Evolutionary conservation across 352 stramenopile species (phyloP).

Genomic region (Pythium folliculosum): DNA sequence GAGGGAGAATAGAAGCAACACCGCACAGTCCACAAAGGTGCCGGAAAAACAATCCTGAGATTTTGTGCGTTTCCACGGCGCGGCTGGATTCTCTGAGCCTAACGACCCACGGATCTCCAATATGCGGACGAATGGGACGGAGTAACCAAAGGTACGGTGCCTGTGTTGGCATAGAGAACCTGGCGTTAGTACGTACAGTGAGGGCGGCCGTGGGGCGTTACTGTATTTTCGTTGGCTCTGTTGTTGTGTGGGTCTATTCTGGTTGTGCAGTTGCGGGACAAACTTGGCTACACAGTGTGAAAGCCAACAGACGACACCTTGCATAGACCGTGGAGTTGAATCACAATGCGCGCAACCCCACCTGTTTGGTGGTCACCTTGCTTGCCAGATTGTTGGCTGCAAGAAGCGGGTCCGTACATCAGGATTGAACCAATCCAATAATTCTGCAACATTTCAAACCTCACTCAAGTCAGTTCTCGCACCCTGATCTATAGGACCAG

Average conservation of each 20-base stretch:
- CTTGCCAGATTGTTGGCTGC: neutral
- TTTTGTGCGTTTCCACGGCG: too few species aligned
- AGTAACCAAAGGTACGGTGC: too few species aligned
- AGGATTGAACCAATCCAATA: neutral
- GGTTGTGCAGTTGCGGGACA: neutral
- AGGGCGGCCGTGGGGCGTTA: too few species aligned
- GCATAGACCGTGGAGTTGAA: neutral
- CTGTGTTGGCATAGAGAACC: too few species aligned
- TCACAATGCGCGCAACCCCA: neutral
- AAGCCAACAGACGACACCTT: neutral
- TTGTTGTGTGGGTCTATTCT: neutral
- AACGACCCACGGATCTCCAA: too few species aligned
- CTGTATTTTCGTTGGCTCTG: neutral
- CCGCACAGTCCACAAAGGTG: too few species aligned
- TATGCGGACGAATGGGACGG: too few species aligned
- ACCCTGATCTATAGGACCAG: constrained; percentile 11
- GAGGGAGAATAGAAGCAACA: neutral
- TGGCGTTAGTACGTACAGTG: too few species aligned
- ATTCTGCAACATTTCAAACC: constrained; percentile 12
- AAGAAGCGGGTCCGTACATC: too few species aligned
- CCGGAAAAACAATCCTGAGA: too few species aligned
- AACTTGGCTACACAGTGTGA: too few species aligned
- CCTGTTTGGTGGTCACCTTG: neutral
- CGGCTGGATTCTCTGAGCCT: too few species aligned
- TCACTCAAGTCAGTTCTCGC: constrained; percentile 20